Evolutionary conservation across 2,329 filamentous ascomycete genomes (phyloP).

Genomic region (Passalora sequoiae): DNA sequence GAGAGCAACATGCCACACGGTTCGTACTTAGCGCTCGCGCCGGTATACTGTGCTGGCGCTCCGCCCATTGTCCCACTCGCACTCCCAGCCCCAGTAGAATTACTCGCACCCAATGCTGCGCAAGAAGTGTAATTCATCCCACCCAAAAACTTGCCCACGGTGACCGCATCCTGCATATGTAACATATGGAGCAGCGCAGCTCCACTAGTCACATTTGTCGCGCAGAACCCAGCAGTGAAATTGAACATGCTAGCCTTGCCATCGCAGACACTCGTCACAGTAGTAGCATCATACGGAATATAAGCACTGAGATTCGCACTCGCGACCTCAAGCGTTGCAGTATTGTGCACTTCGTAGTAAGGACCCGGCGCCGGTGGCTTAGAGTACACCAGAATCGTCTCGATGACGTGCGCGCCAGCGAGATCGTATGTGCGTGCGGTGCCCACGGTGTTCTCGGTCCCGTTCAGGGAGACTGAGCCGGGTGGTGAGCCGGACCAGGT

Average conservation of each 20-base stretch:
- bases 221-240: slow-evolving; percentile 21
- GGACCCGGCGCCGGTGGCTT: slow-evolving; percentile 17
- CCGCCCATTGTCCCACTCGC: slow-evolving; percentile 2
- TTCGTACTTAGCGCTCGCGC: neutral
- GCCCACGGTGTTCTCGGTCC: slow-evolving; percentile 11
- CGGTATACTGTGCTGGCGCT: neutral
- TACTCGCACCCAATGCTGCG: slow-evolving; percentile 13
- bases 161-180: slow-evolving; percentile 15
- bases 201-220: slow-evolving; percentile 14
- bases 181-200: slow-evolving; percentile 12
- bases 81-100: slow-evolving; percentile 9
- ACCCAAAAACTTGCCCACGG: slow-evolving; percentile 19
- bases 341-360: slow-evolving; percentile 20
- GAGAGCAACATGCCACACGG: too few relatives aligned
- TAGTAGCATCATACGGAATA: slow-evolving; percentile 14
- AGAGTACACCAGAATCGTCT: slow-evolving; percentile 19
- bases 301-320: slow-evolving; percentile 14
- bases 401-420: slow-evolving; percentile 15
- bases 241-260: slow-evolving; percentile 18
- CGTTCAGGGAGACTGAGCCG: slow-evolving; percentile 17
- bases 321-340: slow-evolving; percentile 13
- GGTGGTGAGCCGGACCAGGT: slow-evolving; percentile 18
- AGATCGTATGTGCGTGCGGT: slow-evolving; percentile 13
- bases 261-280: slow-evolving; percentile 14
- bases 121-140: slow-evolving; percentile 20